Conservation (phyloP, 2,329 filamentous ascomycete species). For the Aspergillus chevalieri region DNA sequence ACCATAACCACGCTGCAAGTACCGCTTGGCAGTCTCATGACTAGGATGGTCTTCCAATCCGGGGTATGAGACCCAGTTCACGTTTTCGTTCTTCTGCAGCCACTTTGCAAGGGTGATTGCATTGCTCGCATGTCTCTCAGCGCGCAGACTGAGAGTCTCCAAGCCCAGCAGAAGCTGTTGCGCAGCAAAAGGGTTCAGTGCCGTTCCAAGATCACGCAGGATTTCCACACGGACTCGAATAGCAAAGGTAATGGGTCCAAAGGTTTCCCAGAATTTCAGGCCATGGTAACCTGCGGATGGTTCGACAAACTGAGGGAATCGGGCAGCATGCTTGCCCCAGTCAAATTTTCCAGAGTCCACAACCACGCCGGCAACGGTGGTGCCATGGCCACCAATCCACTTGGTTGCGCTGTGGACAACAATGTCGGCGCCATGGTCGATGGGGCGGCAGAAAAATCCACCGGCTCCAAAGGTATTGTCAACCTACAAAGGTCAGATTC, state of each 20-base stretch:
- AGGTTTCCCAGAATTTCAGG: constrained; percentile 86
- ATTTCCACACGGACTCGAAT: constrained; percentile 85
- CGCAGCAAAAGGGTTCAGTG: constrained; percentile 82
- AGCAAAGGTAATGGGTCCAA: constrained; percentile 77
- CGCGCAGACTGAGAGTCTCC: constrained; percentile 82
- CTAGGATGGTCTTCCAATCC: constrained; percentile 76
- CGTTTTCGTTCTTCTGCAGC: constrained; percentile 75
- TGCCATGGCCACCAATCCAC: constrained; percentile 95
- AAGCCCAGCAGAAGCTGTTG: constrained; percentile 85
- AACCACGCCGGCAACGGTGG: constrained; percentile 80
- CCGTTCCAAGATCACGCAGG: constrained; percentile 75
- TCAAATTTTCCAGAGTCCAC: constrained; percentile 88
- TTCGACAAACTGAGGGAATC: constrained; percentile 91
- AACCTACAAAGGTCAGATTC: constrained; percentile 45
- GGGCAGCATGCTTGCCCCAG: constrained; percentile 75
- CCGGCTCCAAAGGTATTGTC: constrained; percentile 96
- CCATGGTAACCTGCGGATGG: constrained; percentile 83
- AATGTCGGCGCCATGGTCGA: constrained; percentile 87
- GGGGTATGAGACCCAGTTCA: constrained; percentile 90
- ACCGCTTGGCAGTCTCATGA: constrained; percentile 77
- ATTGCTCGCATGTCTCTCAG: constrained; percentile 81
- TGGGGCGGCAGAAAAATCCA: constrained; percentile 79
- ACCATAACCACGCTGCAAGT: constrained; percentile 76
- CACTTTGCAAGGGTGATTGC: constrained; percentile 72
- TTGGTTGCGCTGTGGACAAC: constrained; percentile 93